Evolutionary conservation across 768 basidiomycete genomes (phyloP), one percentile per base, ranked within the genome.

Genomic region (Hypholoma fasciculare): DNA sequence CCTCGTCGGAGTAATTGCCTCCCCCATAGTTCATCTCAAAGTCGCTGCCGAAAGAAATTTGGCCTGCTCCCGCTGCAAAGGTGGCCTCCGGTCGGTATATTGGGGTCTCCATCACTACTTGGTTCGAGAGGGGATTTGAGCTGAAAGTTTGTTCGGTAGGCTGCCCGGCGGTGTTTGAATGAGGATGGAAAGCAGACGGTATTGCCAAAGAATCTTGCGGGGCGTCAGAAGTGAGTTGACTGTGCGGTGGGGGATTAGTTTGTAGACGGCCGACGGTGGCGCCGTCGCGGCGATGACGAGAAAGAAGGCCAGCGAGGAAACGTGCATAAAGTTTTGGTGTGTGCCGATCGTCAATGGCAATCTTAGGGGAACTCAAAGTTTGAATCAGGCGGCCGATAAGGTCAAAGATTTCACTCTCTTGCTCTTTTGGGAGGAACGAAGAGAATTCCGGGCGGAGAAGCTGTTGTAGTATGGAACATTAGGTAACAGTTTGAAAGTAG

Each of bases 321-420:
- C 89, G 84, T 12, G 91, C 88, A 64, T 92, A 91, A 36, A 92
- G 76, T 62, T 85, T 87, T 1, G 90, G 91, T 0, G 89, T 90
- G 66, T 93, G 91, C 13, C 87, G 82, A 63, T 90, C 89, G 64
- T 93, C 91, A 50, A 92, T 89, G 14, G 90, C 88, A 49, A 92
- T 84, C 56, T 87, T 86, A 12, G 85, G 81, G 5, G 85, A 86
- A 69, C 83, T 85, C 54, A 92, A 72, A 0, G 84, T 88, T 59
- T 88, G 83, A 62, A 93, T 91, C 19, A 93, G 78, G 9, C 82
- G 81, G 39, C 85, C 80, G 55, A 93, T 90, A 61, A 86, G 75
- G 57, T 87, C 84, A 61, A 88, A 88, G 56, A 92, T 88, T 63
- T 89, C 82, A 37, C 77, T 82, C 62, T 90, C 88, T 66, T 87